Percentiles rank a stretch among this genome's conserved stretches.
Evolutionary conservation across 192 early-diverging fungal species (phyloP).

Genomic region (Umbelopsis sp.): DNA sequence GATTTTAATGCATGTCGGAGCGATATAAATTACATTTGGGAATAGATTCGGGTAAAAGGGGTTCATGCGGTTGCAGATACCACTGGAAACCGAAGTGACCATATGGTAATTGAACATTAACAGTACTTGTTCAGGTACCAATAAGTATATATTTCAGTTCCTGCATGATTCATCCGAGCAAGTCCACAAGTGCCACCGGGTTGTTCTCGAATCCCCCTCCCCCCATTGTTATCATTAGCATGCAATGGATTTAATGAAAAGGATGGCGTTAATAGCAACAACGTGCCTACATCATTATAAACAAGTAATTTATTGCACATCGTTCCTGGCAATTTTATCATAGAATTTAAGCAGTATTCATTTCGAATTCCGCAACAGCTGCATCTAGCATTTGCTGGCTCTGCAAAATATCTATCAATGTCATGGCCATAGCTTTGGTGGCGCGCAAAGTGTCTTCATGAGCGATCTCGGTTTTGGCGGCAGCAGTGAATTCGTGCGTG

Average conservation of each 20-base stretch:
- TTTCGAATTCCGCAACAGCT: slow-evolving; percentile 40
- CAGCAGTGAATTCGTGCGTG: slow-evolving; percentile 61
- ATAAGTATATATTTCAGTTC: too few relatives aligned
- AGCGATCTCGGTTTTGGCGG: slow-evolving; percentile 57
- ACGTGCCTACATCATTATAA: too few relatives aligned
- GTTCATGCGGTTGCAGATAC: too few relatives aligned
- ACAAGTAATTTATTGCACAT: background rate
- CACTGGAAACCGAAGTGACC: too few relatives aligned
- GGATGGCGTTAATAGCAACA: too few relatives aligned
- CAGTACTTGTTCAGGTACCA: too few relatives aligned
- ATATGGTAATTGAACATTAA: too few relatives aligned
- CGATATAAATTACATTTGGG: background rate
- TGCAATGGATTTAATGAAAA: too few relatives aligned
- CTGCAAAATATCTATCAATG: slow-evolving; percentile 47
- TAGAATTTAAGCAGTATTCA: slow-evolving; percentile 14
- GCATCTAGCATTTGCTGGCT: slow-evolving; percentile 47
- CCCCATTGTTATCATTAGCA: too few relatives aligned
- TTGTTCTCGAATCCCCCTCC: too few relatives aligned
- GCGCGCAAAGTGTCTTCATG: slow-evolving; percentile 57
- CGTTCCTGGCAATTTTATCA: background rate
- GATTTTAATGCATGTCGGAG: background rate
- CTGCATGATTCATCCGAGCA: too few relatives aligned
- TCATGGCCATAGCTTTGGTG: slow-evolving; percentile 55
- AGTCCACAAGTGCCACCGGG: too few relatives aligned
- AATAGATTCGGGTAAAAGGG: background rate